phyloP scores from a whole-genome alignment of 2,329 filamentous ascomycete genomes.

The Colletotrichum siamense region DNA sequence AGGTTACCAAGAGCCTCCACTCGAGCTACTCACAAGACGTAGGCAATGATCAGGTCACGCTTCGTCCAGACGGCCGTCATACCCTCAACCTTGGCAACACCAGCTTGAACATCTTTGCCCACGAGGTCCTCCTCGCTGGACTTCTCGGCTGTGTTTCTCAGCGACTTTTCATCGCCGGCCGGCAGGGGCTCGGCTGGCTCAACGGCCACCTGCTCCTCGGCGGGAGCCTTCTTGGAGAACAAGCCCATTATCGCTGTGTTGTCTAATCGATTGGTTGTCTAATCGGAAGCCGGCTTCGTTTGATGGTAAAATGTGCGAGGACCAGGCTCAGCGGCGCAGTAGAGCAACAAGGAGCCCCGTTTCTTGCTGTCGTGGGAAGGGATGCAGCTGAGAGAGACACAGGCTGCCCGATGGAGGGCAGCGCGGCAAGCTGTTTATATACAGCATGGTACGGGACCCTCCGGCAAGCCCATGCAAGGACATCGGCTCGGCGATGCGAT shows the following conservation, averaged over 20 bases:
- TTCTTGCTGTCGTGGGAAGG: background rate
- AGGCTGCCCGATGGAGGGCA: background rate
- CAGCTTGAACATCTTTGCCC: slow-evolving; percentile 41
- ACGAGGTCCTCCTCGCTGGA: slow-evolving; percentile 37
- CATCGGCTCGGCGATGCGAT: slow-evolving; percentile 13
- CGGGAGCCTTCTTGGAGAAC: slow-evolving; percentile 12
- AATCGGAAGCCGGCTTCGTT: background rate
- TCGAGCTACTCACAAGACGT: slow-evolving; percentile 42
- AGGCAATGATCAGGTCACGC: slow-evolving; percentile 45
- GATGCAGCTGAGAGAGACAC: background rate
- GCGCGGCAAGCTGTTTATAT: background rate
- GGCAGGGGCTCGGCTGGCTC: background rate
- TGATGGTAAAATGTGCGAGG: background rate
- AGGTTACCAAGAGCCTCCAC: no score
- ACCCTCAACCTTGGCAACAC: slow-evolving; percentile 55
- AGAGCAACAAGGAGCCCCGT: background rate
- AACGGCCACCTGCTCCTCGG: background rate
- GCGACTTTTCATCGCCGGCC: slow-evolving; percentile 4
- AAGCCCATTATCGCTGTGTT: background rate
- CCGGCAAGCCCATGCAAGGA: background rate
- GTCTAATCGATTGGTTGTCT: background rate
- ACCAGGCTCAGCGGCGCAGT: background rate
- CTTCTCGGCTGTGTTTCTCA: slow-evolving; percentile 4
- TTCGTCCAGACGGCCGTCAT: slow-evolving; percentile 49
- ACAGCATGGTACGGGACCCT: background rate